A percentile compares a stretch with the other conserved stretches of the same genome.
Conservation (phyloP, 768 basidiomycete species). For the Hydnum rufescens region DNA sequence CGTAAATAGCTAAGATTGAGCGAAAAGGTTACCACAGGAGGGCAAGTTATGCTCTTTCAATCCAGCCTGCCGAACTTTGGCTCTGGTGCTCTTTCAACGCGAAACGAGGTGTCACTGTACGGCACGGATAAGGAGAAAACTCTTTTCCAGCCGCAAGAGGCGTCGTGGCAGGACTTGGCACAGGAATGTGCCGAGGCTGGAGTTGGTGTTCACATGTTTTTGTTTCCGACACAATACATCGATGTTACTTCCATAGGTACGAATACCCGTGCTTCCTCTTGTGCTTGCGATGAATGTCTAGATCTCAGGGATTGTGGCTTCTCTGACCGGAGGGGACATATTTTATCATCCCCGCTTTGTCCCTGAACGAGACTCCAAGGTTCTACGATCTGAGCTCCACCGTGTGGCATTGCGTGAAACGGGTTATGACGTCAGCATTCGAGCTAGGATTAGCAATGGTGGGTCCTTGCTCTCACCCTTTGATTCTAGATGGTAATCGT, state of each 20-base stretch:
- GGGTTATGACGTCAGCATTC: constrained; percentile 61
- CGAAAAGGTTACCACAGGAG: constrained; percentile 49
- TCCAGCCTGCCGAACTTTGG: constrained; percentile 51
- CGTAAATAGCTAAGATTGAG: too few relatives aligned
- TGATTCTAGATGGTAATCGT: too few relatives aligned
- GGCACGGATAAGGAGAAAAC: constrained; percentile 74
- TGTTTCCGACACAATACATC: constrained; percentile 58
- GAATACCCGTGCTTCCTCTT: constrained; percentile 11
- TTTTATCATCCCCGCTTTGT: constrained; percentile 89
- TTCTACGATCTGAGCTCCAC: constrained; percentile 56
- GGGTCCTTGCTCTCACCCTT: too few relatives aligned
- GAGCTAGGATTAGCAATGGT: constrained; percentile 67
- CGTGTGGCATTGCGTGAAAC: constrained; percentile 48
- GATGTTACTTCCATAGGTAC: constrained; percentile 75
- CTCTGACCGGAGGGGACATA: constrained; percentile 70
- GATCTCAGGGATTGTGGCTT: constrained; percentile 36
- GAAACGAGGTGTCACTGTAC: constrained; percentile 43
- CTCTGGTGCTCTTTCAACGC: constrained; percentile 40
- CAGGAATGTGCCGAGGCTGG: constrained; percentile 82
- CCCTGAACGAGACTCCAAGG: constrained; percentile 37
- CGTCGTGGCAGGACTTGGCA: constrained; percentile 61
- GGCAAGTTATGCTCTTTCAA: constrained; percentile 57
- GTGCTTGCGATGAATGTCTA: neutral
- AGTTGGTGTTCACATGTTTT: constrained; percentile 75
- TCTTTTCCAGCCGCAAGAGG: constrained; percentile 60